These are phyloP conservation scores for Huntiella omanensis DNA, from an alignment of 2,329 filamentous ascomycete genomes.

Conservation along the genomic window DNA sequence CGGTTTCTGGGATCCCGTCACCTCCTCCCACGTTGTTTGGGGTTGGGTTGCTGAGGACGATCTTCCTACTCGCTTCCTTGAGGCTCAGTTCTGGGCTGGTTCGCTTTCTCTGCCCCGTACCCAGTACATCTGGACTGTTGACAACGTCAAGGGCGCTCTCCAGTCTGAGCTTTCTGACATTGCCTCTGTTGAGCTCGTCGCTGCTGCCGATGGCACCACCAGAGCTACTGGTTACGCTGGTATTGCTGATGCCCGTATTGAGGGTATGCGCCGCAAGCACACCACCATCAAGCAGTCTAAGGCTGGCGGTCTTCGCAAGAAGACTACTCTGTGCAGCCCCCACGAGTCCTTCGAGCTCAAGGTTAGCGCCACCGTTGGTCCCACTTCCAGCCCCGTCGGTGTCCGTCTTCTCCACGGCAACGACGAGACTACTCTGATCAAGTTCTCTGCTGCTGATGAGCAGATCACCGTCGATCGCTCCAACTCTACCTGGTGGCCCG, in stretches of 20 bases:
- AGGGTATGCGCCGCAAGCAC: constrained; percentile 6
- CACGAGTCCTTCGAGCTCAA: constrained; percentile 7
- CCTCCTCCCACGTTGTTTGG: constrained; percentile 2
- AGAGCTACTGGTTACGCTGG: constrained; percentile 5
- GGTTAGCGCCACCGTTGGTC: constrained; percentile 2
- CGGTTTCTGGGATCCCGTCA: constrained; percentile 13
- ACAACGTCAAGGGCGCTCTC: constrained; percentile 7
- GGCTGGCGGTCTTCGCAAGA: constrained; percentile 9
- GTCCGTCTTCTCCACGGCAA: constrained; percentile 8
- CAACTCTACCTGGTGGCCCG: constrained; percentile 11
- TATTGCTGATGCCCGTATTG: constrained; percentile 4
- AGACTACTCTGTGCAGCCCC: constrained; percentile 7
- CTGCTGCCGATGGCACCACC: not conserved
- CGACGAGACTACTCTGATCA: constrained; percentile 11
- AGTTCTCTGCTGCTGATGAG: constrained; percentile 12
- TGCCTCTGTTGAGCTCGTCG: constrained; percentile 5
- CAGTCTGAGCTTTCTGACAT: constrained; percentile 4
- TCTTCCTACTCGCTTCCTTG: constrained; percentile 4
- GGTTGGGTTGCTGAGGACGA: constrained; percentile 8
- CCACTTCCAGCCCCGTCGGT: constrained; percentile 5
- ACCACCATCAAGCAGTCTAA: constrained; percentile 3
- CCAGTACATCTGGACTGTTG: constrained; percentile 5
- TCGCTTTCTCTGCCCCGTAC: constrained; percentile 7
- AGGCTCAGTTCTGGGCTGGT: constrained; percentile 8
- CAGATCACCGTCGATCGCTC: constrained; percentile 12